Percentiles rank a stretch among this genome's conserved stretches.
Conservation (phyloP, 2,329 filamentous ascomycete genomes). For the Zelopaecilomyces penicillatus region DNA sequence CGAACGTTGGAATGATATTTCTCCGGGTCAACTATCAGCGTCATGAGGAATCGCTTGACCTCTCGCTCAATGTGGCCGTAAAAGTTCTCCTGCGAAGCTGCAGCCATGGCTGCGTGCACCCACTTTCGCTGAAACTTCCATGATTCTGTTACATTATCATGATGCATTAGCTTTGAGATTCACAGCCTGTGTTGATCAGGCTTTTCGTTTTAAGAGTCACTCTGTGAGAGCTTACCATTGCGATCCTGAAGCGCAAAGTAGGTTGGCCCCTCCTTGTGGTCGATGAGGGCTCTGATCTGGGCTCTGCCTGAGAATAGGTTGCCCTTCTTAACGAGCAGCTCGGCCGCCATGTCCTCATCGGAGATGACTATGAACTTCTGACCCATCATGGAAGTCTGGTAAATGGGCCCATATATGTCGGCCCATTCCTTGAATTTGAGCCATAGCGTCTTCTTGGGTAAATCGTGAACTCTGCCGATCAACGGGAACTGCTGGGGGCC, state of each 20-base stretch:
- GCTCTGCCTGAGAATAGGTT: constrained; percentile 43
- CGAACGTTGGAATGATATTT: constrained; percentile 37
- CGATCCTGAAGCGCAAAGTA: constrained; percentile 42
- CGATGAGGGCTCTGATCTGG: constrained; percentile 40
- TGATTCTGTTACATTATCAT: background rate
- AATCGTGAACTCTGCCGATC: constrained; percentile 40
- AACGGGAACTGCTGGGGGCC: constrained; percentile 40
- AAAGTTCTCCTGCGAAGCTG: constrained; percentile 32
- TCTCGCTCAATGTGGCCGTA: constrained; percentile 41
- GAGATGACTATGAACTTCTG: constrained; percentile 37
- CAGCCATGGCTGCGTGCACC: constrained; percentile 41
- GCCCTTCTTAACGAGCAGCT: constrained; percentile 40
- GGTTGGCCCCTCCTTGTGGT: constrained; percentile 38
- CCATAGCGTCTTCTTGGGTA: constrained; percentile 39
- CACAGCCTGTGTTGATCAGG: background rate
- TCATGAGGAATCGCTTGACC: constrained; percentile 36
- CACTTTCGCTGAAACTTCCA: constrained; percentile 35
- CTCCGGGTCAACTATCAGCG: constrained; percentile 36
- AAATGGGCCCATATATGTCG: constrained; percentile 34
- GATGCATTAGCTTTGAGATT: background rate
- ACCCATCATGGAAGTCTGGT: constrained; percentile 31
- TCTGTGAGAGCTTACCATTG: constrained; percentile 4
- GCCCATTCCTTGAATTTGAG: constrained; percentile 43
- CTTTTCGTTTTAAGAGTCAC: background rate
- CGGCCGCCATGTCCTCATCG: constrained; percentile 39